Conservation (phyloP, 2,329 filamentous ascomycete genomes). For the Lachnellula suecica region DNA sequence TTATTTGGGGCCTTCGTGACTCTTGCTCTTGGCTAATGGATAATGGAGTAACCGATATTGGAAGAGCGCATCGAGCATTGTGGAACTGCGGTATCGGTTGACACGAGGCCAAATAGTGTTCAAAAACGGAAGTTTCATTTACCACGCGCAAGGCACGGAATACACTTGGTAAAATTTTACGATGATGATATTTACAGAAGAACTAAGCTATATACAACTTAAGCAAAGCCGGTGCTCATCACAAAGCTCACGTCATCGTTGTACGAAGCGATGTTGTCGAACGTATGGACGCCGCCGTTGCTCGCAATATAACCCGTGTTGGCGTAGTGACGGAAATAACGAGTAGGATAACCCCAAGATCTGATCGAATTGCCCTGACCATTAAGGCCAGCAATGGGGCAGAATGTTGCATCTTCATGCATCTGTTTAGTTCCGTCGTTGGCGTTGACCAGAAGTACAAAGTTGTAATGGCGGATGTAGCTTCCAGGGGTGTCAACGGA, state of each 20-base stretch:
- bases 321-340: slow-evolving; percentile 55
- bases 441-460: slow-evolving; percentile 46
- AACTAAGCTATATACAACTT: no score
- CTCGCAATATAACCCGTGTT: slow-evolving; percentile 48
- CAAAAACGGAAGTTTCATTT: no score
- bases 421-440: slow-evolving; percentile 57
- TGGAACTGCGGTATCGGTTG: no score
- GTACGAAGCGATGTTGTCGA: slow-evolving; percentile 49
- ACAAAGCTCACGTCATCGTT: slow-evolving; percentile 55
- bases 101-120: no score
- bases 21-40: no score
- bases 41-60: no score
- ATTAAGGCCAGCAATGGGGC: slow-evolving; percentile 50
- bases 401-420: slow-evolving; percentile 63
- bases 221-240: slow-evolving; percentile 45
- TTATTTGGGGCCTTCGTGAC: no score
- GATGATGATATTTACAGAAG: no score
- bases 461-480: slow-evolving; percentile 57
- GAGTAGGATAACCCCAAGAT: slow-evolving; percentile 60
- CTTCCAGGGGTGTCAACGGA: slow-evolving; percentile 56
- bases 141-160: no score
- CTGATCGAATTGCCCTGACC: slow-evolving; percentile 52
- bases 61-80: no score
- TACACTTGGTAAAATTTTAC: no score
- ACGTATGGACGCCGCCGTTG: slow-evolving; percentile 55